Percentiles rank a stretch among this genome's conserved stretches.
phyloP scores from a whole-genome alignment of 1,284 basidiomycete species.

The Ceratobasidium sp. region DNA sequence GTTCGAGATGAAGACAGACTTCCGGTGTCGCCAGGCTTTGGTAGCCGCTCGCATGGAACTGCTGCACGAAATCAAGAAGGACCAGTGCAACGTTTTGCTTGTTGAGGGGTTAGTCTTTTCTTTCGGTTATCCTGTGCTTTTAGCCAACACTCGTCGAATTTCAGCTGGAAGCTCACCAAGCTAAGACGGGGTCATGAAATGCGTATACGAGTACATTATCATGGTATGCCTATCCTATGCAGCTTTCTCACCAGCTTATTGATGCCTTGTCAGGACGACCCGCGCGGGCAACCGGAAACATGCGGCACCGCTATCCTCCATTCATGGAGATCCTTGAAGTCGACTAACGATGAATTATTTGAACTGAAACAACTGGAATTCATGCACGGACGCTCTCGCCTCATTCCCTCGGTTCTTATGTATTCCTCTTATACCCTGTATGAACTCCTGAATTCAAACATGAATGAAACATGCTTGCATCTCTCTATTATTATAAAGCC shows the following conservation, averaged over 20 bases:
- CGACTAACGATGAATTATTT: constrained; percentile 7
- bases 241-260: not conserved
- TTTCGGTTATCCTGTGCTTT: not conserved
- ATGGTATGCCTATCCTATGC: constrained; percentile 18
- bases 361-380: constrained; percentile 10
- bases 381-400: constrained; percentile 28
- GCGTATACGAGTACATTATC: constrained; percentile 44
- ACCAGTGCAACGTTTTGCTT: constrained; percentile 41
- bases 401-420: constrained; percentile 19
- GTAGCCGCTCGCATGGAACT: constrained; percentile 39
- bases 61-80: constrained; percentile 43
- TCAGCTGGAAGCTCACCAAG: constrained; percentile 44
- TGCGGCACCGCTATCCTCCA: constrained; percentile 38
- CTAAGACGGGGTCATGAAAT: constrained; percentile 42
- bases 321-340: constrained; percentile 43
- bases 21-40: constrained; percentile 41
- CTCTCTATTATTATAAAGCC: not conserved
- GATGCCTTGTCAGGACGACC: constrained; percentile 31
- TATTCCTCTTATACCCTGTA: constrained; percentile 30
- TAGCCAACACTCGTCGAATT: not conserved
- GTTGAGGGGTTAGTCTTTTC: constrained; percentile 38
- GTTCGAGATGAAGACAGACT: constrained; percentile 42
- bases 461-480: not conserved
- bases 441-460: constrained; percentile 32
- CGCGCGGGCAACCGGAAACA: constrained; percentile 36